A percentile compares a stretch with the other conserved stretches of the same genome.
Evolutionary conservation across 2,329 filamentous ascomycete genomes (phyloP).

Genomic region (Byssochlamys sp.): DNA sequence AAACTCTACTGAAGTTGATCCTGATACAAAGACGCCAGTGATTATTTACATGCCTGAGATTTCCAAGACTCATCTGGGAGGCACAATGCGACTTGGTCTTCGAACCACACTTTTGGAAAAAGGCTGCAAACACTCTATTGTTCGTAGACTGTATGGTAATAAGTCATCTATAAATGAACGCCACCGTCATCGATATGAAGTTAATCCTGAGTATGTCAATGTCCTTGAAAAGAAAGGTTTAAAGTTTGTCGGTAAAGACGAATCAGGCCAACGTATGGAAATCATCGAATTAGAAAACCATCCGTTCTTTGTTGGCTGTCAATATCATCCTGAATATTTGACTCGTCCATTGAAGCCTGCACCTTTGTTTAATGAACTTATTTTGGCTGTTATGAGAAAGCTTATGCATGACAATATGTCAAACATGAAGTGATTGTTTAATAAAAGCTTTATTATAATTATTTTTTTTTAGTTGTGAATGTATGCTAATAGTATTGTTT

Average conservation of each 20-base stretch:
- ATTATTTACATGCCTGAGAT: slow-evolving; percentile 84
- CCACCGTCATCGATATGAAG: slow-evolving; percentile 75
- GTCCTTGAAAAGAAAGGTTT: slow-evolving; percentile 56
- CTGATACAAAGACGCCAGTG: slow-evolving; percentile 50
- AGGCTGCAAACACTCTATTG: slow-evolving; percentile 61
- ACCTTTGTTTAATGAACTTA: too few species aligned
- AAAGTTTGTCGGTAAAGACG: slow-evolving; percentile 64
- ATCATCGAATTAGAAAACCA: slow-evolving; percentile 68
- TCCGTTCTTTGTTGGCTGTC: slow-evolving; percentile 68
- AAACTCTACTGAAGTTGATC: slow-evolving; percentile 44
- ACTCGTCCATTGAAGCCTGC: slow-evolving; percentile 61
- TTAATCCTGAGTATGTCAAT: slow-evolving; percentile 65
- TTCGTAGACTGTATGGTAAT: slow-evolving; percentile 60
- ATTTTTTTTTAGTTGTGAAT: too few species aligned
- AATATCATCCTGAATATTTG: slow-evolving; percentile 75
- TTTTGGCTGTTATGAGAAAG: too few species aligned
- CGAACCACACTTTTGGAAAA: slow-evolving; percentile 62
- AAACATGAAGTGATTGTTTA: too few species aligned
- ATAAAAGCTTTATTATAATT: too few species aligned
- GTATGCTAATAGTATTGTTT: too few species aligned
- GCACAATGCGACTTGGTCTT: slow-evolving; percentile 72
- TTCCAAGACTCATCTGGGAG: slow-evolving; percentile 60
- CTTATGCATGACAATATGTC: too few species aligned
- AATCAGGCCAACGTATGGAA: slow-evolving; percentile 65
- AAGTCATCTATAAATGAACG: slow-evolving; percentile 51